A percentile compares a stretch with the other conserved stretches of the same genome.
These are phyloP conservation scores for Aspergillus sp. DNA, from an alignment of 2,329 filamentous ascomycete genomes.

Conservation along the genomic window DNA sequence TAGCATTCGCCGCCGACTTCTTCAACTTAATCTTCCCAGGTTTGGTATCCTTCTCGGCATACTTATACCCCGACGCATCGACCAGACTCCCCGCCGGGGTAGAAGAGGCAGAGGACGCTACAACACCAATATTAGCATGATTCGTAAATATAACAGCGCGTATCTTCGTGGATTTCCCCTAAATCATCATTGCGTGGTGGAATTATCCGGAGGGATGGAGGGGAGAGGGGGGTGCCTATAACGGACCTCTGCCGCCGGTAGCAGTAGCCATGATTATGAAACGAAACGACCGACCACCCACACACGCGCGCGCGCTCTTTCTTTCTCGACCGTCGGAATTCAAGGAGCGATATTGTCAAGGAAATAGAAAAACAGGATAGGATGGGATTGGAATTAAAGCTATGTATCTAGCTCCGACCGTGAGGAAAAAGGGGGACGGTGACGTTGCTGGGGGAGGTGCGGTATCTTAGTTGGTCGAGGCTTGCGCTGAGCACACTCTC, in stretches of 20 bases:
- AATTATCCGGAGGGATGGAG: neutral
- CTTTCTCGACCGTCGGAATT: too few relatives aligned
- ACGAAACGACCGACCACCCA: neutral
- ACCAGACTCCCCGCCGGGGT: constrained; percentile 40
- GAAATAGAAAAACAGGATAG: neutral
- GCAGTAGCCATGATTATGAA: constrained; percentile 36
- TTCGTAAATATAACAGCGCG: too few relatives aligned
- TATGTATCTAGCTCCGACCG: neutral
- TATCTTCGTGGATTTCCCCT: too few relatives aligned
- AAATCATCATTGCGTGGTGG: too few relatives aligned
- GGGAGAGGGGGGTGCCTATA: neutral
- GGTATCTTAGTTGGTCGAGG: constrained; percentile 1
- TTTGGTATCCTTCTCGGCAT: constrained; percentile 47
- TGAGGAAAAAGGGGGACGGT: neutral
- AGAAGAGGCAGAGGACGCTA: constrained; percentile 30
- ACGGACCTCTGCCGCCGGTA: constrained; percentile 39
- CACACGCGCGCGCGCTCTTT: neutral
- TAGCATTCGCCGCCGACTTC: constrained; percentile 27
- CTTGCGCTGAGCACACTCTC: neutral
- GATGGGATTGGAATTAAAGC: neutral
- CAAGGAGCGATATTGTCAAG: neutral
- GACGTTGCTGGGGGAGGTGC: neutral
- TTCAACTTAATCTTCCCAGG: constrained; percentile 48
- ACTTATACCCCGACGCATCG: constrained; percentile 49
- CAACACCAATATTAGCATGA: too few relatives aligned